Conservation (phyloP, 129 eudicot genomes). For the Solidago caesia region DNA sequence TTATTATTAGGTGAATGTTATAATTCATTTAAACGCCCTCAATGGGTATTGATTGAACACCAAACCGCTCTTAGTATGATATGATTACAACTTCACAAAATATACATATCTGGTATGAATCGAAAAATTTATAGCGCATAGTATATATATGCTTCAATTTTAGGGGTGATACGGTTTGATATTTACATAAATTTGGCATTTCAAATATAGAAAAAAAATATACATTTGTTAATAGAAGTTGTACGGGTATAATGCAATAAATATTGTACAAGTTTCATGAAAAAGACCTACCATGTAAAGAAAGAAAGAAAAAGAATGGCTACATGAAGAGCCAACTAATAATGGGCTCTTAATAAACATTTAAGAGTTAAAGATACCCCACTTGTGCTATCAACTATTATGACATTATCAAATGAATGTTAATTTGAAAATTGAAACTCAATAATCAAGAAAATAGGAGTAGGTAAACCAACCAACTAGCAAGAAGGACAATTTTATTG, state of each 20-base stretch:
- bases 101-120: too few relatives aligned
- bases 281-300: slow-evolving; percentile 15
- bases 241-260: not conserved
- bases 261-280: slow-evolving; percentile 7
- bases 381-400: slow-evolving; percentile 33
- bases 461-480: slow-evolving; percentile 36
- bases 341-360: slow-evolving; percentile 3
- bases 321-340: slow-evolving; percentile 14
- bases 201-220: too few relatives aligned
- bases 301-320: not conserved
- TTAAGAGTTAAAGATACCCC: slow-evolving; percentile 27
- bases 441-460: slow-evolving; percentile 29
- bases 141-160: too few relatives aligned
- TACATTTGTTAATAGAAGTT: not conserved
- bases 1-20: not conserved
- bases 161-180: too few relatives aligned
- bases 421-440: slow-evolving; percentile 18
- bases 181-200: too few relatives aligned
- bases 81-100: too few relatives aligned
- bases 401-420: slow-evolving; percentile 7
- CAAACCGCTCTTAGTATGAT: too few relatives aligned
- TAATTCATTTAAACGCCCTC: too few relatives aligned
- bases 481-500: not conserved
- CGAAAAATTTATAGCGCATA: too few relatives aligned
- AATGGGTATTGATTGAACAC: too few relatives aligned